Conservation (phyloP, 169 alveolate genomes). For the Cryptosporidium andersoni region DNA sequence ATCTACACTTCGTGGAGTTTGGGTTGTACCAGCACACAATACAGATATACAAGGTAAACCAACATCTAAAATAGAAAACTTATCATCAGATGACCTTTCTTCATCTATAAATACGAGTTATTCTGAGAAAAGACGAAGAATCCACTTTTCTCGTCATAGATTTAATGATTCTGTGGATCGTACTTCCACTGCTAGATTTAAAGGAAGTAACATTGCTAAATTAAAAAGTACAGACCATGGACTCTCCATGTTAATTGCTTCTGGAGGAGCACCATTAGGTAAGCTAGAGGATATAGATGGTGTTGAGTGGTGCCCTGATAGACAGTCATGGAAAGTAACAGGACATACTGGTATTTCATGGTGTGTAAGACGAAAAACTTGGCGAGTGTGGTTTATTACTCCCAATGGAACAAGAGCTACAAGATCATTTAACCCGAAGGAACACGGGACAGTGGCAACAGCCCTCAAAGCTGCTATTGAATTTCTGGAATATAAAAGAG, state of each 20-base stretch:
- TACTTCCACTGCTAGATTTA: background rate
- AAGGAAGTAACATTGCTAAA: background rate
- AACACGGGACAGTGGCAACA: constrained; percentile 71
- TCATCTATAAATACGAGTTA: background rate
- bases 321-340: constrained; percentile 60
- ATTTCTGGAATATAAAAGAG: constrained; percentile 61
- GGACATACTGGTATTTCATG: constrained; percentile 71
- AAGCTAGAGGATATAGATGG: constrained; percentile 48
- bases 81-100: constrained; percentile 23
- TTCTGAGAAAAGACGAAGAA: constrained; percentile 22
- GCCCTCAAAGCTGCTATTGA: constrained; percentile 64
- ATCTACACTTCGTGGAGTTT: constrained; percentile 32
- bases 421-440: constrained; percentile 68
- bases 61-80: background rate
- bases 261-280: constrained; percentile 69
- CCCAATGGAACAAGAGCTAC: constrained; percentile 67
- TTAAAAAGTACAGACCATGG: constrained; percentile 6
- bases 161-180: background rate
- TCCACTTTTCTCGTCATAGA: constrained; percentile 30
- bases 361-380: constrained; percentile 67
- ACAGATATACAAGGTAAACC: background rate
- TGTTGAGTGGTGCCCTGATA: constrained; percentile 67
- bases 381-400: constrained; percentile 71
- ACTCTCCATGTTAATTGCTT: constrained; percentile 59
- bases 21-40: constrained; percentile 46